Conservation (phyloP, 2,329 filamentous ascomycete genomes). For the Myriosclerotinia curreyana region DNA sequence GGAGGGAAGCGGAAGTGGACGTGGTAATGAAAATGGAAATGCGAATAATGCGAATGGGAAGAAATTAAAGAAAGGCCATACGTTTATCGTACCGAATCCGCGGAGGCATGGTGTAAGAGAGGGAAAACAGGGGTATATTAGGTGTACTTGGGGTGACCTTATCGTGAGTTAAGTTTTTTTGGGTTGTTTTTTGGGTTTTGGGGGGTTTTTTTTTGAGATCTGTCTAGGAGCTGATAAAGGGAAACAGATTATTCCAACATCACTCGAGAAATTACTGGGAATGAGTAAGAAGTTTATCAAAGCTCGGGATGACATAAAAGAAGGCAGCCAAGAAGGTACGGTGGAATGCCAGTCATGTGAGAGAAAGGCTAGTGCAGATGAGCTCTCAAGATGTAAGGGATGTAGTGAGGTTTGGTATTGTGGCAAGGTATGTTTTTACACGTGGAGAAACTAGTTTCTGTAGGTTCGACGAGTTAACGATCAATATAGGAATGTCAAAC, state of each 20-base stretch:
- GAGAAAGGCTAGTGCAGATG: slow-evolving; percentile 20
- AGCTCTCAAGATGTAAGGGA: slow-evolving; percentile 33
- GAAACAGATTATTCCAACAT: slow-evolving; percentile 32
- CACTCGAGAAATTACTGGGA: slow-evolving; percentile 28
- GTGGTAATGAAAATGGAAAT: background rate
- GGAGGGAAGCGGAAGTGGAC: slow-evolving; percentile 21
- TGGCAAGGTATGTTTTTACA: slow-evolving; percentile 32
- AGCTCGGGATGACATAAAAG: slow-evolving; percentile 2
- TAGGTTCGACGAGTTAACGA: slow-evolving; percentile 1
- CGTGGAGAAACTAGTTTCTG: background rate
- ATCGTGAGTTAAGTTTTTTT: slow-evolving; percentile 18
- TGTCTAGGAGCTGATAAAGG: slow-evolving; percentile 5
- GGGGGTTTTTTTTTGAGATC: background rate
- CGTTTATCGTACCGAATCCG: slow-evolving; percentile 26
- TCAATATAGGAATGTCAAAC: slow-evolving; percentile 33
- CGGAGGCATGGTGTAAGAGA: slow-evolving; percentile 30
- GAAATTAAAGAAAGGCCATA: slow-evolving; percentile 32
- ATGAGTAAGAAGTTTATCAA: slow-evolving; percentile 23
- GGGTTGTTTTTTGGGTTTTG: too few relatives aligned
- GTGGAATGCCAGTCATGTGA: slow-evolving; percentile 33
- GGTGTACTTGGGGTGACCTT: slow-evolving; percentile 27
- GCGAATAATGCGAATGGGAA: too few relatives aligned
- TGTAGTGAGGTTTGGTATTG: slow-evolving; percentile 37
- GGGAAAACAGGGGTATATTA: slow-evolving; percentile 35
- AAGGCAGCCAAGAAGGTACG: background rate